Percentiles rank a stretch among this genome's conserved stretches.
phyloP scores from a whole-genome alignment of 192 early-diverging fungal species.

The Linnemannia zychae region DNA sequence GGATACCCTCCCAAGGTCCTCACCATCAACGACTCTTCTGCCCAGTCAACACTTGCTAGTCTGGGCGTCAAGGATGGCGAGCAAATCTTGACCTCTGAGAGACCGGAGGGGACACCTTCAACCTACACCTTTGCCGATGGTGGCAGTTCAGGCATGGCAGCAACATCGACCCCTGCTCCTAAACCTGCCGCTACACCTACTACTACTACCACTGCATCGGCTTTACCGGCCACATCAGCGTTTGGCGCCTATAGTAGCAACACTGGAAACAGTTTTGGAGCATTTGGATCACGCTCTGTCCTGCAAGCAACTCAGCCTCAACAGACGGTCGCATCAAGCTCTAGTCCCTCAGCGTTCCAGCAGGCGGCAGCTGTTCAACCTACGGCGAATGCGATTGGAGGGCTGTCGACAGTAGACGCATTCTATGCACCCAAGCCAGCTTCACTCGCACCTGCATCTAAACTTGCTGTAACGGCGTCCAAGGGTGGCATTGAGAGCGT shows the following conservation, averaged over 20 bases:
- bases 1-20: slow-evolving; percentile 51
- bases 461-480: neutral
- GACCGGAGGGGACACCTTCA: slow-evolving; percentile 6
- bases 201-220: neutral
- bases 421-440: slow-evolving; percentile 14
- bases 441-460: neutral
- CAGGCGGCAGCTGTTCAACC: neutral
- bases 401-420: slow-evolving; percentile 14
- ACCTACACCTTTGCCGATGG: slow-evolving; percentile 15
- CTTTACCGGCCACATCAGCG: neutral
- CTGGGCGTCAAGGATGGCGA: slow-evolving; percentile 54
- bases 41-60: slow-evolving; percentile 16
- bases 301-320: neutral
- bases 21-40: slow-evolving; percentile 15
- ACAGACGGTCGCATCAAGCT: neutral
- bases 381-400: slow-evolving; percentile 12
- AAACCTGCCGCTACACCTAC: neutral
- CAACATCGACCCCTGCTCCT: neutral
- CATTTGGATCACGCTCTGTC: slow-evolving; percentile 28
- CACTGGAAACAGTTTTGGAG: neutral
- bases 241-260: neutral
- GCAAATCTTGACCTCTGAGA: slow-evolving; percentile 45
- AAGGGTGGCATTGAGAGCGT: slow-evolving; percentile 12
- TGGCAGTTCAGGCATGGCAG: neutral
- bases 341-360: slow-evolving; percentile 25